These are phyloP conservation scores for Globisporangium yorkense DNA, from an alignment of 352 stramenopile genomes.

Conservation along the genomic window DNA sequence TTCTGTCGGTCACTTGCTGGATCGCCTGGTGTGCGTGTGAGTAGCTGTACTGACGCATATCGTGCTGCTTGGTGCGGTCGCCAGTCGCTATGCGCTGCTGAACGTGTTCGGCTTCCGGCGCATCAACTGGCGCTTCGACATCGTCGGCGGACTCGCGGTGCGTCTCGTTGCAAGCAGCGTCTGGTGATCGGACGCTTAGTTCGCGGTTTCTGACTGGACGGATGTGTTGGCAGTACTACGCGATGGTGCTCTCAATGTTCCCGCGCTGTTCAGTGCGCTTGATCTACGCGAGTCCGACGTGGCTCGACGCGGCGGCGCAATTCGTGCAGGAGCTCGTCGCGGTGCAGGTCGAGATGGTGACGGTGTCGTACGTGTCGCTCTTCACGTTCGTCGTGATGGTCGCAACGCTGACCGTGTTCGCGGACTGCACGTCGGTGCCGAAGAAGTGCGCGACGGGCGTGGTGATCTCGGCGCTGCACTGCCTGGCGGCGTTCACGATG, in stretches of 20 bases:
- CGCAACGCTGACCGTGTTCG: conserved; percentile 53
- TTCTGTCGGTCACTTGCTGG: neutral
- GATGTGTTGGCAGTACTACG: conserved; percentile 63
- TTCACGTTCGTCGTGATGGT: conserved; percentile 53
- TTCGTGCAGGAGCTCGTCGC: conserved; percentile 53
- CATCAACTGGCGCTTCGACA: conserved; percentile 92
- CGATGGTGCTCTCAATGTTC: conserved; percentile 90
- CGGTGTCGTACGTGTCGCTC: conserved; percentile 70
- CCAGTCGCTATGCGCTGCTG: conserved; percentile 72
- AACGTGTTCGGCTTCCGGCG: conserved; percentile 89
- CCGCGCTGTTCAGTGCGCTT: conserved; percentile 80
- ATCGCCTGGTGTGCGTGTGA: neutral
- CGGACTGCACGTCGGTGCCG: conserved; percentile 59
- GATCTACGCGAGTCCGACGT: conserved; percentile 58
- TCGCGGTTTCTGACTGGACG: neutral
- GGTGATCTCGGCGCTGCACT: conserved; percentile 48
- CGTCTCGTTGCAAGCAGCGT: conserved; percentile 8
- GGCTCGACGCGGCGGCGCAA: conserved; percentile 26
- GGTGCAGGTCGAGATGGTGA: conserved; percentile 66
- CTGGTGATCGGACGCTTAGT: neutral
- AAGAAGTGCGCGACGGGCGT: conserved; percentile 53
- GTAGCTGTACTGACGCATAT: conserved; percentile 1
- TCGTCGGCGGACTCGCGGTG: conserved; percentile 83
- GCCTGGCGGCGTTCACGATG: conserved; percentile 60
- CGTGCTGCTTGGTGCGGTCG: neutral